Base-by-base conservation (phyloP, 73 alveolate genomes). In the Blepharisma stoltei region DNA sequence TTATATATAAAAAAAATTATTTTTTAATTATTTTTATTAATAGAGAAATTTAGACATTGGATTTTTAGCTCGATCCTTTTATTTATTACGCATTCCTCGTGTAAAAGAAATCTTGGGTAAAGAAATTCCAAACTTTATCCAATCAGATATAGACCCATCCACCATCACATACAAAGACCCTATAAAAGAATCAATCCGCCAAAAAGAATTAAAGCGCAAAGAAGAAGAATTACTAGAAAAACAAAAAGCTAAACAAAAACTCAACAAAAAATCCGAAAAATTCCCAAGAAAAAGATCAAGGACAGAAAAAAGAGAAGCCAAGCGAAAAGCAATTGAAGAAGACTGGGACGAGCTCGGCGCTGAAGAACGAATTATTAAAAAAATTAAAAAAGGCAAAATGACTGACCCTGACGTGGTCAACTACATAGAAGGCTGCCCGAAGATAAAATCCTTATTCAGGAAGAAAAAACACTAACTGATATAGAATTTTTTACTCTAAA, bases 1-100 rank as follows among this genome's bases (percentile, higher is more conserved):
- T n/a, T n/a, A n/a, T n/a, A n/a, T n/a, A n/a, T 83, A 78, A 81
- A 94, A 52, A 71, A 89, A 77, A 86, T 86, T 83, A 92, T 96
- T 7, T 96, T 96, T 84, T 85, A 86, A 27, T 89, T 90, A 73
- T 71, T 76, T 21, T 84, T n/a, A n/a, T n/a, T n/a, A n/a, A n/a
- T n/a, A n/a, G n/a, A n/a, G n/a, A n/a, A n/a, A n/a, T n/a, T n/a
- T 97, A 49, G 98, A 96, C 81, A 89, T 98, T 37, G 99, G 99
- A 14, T 66, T 78, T 65, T 89, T 95, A 41, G 99, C 99, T 6
- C 85, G 90, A 73, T 86, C 97, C 54, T 94, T 93, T 86, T 89
- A 81, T 73, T 85, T 98, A 60, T 85, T 98, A 68, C 81, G 97
- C 47, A 82, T 96, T 8, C 99, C 99, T 5, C 83, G 99, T 73